Evolutionary conservation across 73 alveolate species (phyloP), one percentile per base, ranked within the genome.

Genomic region (Paraurostyla sp.): DNA sequence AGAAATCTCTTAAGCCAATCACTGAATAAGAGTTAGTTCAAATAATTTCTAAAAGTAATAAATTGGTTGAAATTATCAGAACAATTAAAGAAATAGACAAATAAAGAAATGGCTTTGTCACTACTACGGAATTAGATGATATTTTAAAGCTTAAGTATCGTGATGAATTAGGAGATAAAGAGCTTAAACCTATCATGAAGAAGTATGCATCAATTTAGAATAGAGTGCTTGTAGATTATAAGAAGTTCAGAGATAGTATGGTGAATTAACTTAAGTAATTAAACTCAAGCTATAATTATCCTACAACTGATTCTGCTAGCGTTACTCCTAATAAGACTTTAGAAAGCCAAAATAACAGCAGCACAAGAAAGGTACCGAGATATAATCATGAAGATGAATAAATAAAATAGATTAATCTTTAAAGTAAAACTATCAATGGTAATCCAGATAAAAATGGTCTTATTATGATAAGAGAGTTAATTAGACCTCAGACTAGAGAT

Each of bases 81-180:
- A 83, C 81, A 3, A 91, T 91, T 22, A 71, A 84, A 33, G 93
- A 91, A 36, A 91, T 91, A 32, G 95, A 91, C 60, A 88, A 84
- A 43, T 76, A 91, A 41, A 75, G 75, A 49, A 91, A 91, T 49
- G 95, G 95, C 54, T 91, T 69, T 73, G 91, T 91, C 7, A 91
- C 95, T 2, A 41, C 81, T 0, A 83, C 92, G 0, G 95, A 91
- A 43, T 50, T 91, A 4, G 95, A 91, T 52, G 95, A 91, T 59
- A 91, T 91, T 0, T 32, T 83, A 0, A 91, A 91, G 73, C 68
- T 91, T 15, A 60, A 69, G 38, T 90, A 69, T 52, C 56, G 32
- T 0, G 83, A 81, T 29, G 83, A 71, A 36, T 52, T 86, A 27
- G 73, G 46, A 6, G 60, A 49, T 45, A 71, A 71, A 54, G 85